Evolutionary conservation across 768 basidiomycete species (phyloP).

Genomic region (Leccinum obscurum): DNA sequence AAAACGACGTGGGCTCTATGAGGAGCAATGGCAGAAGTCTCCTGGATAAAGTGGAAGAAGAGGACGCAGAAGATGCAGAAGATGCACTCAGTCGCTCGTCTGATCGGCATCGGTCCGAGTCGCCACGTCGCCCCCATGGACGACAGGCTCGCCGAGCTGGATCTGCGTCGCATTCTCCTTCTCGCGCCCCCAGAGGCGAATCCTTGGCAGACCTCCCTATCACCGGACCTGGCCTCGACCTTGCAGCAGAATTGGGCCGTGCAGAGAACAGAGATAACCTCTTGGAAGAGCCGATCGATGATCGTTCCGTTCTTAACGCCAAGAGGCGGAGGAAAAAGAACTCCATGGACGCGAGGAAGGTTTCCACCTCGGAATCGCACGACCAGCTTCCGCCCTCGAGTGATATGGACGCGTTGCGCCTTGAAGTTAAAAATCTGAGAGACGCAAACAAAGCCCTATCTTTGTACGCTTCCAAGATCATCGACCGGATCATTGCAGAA

Average conservation of each 20-base stretch:
- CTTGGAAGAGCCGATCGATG: conserved; percentile 54
- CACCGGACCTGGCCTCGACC: conserved; percentile 85
- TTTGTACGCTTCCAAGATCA: conserved; percentile 95
- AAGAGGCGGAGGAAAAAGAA: conserved; percentile 49
- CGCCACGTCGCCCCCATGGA: conserved; percentile 42
- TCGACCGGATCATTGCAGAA: conserved; percentile 94
- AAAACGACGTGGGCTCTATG: conserved; percentile 54
- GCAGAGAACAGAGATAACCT: conserved; percentile 87
- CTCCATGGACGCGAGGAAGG: conserved; percentile 32
- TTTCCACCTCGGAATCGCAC: conserved; percentile 38
- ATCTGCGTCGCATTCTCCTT: conserved; percentile 51
- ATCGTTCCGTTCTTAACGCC: conserved; percentile 43
- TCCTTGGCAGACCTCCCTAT: conserved; percentile 85
- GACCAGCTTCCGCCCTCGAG: conserved; percentile 46
- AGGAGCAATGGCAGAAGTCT: conserved; percentile 56
- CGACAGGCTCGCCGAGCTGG: conserved; percentile 53
- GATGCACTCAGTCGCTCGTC: conserved; percentile 43
- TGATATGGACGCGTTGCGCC: conserved; percentile 74
- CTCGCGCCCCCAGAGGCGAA: conserved; percentile 58
- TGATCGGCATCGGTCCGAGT: conserved; percentile 38
- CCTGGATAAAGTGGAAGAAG: conserved; percentile 65
- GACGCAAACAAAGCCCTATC: conserved; percentile 96
- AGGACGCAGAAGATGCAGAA: conserved; percentile 41
- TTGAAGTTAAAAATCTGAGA: conserved; percentile 88
- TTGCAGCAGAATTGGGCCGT: conserved; percentile 88